A percentile compares a stretch with the other conserved stretches of the same genome.
Evolutionary conservation across 2,329 filamentous ascomycete species (phyloP).

Genomic region (Coniochaeta sp.): DNA sequence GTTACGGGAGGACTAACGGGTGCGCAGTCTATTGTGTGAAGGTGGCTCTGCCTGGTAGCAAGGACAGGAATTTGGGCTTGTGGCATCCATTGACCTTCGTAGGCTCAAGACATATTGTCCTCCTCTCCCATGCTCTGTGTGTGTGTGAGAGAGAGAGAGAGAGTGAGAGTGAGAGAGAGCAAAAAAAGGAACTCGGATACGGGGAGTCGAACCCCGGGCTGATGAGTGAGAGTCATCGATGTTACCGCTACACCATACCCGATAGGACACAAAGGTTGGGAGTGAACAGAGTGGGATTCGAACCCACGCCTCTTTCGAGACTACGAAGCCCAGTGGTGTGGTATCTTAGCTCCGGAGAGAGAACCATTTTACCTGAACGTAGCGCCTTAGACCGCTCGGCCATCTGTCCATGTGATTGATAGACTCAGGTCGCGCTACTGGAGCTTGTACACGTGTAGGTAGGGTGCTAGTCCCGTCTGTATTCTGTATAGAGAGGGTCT

Average conservation of each 20-base stretch:
- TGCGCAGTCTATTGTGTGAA: background rate
- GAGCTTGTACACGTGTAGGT: background rate
- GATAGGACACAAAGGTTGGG: background rate
- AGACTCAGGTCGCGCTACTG: background rate
- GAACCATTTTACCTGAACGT: background rate
- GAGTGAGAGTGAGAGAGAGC: background rate
- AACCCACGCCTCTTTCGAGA: conserved; percentile 1
- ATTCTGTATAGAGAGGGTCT: no score
- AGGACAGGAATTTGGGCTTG: no score
- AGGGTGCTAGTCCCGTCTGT: no score
- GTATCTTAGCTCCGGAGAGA: no score
- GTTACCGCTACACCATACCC: background rate
- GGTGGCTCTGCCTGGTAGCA: no score
- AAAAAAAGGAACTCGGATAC: background rate
- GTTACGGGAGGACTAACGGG: background rate
- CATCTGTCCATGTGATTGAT: background rate
- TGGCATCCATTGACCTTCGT: no score
- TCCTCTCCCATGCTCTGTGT: no score
- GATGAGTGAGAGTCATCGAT: background rate
- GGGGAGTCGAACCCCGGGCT: background rate
- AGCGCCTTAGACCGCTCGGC: conserved; percentile 1
- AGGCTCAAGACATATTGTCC: no score
- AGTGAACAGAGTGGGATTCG: background rate
- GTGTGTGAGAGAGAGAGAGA: background rate
- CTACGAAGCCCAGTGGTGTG: background rate